Evolutionary conservation across 495 filamentous ascomycete genomes (phyloP).

Genomic region (Hypoxylon subgilvum): DNA sequence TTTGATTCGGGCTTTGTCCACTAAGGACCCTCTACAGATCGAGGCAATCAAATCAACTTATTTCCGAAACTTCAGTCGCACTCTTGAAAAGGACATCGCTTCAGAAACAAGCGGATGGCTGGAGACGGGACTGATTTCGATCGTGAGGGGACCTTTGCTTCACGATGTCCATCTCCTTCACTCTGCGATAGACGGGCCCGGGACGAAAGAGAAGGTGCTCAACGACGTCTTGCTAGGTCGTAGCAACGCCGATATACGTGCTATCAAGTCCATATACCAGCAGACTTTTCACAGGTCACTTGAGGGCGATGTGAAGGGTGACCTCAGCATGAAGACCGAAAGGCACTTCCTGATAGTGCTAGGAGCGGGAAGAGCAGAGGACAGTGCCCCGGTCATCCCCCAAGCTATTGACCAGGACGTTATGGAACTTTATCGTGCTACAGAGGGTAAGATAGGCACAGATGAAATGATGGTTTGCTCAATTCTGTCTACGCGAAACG

Average conservation of each 20-base stretch:
- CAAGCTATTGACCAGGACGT: slow-evolving; percentile 75
- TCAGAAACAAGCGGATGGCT: slow-evolving; percentile 78
- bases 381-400: slow-evolving; percentile 71
- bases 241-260: slow-evolving; percentile 80
- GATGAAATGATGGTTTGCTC: slow-evolving; percentile 77
- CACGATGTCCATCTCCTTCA: slow-evolving; percentile 70
- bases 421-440: slow-evolving; percentile 72
- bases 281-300: slow-evolving; percentile 64
- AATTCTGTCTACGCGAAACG: slow-evolving; percentile 73
- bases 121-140: slow-evolving; percentile 68
- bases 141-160: slow-evolving; percentile 77
- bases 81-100: slow-evolving; percentile 75
- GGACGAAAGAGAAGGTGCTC: slow-evolving; percentile 84
- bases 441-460: slow-evolving; percentile 71
- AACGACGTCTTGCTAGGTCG: slow-evolving; percentile 85
- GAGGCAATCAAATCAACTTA: slow-evolving; percentile 71
- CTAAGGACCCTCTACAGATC: slow-evolving; percentile 75
- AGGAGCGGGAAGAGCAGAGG: slow-evolving; percentile 72
- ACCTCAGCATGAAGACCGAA: slow-evolving; percentile 84
- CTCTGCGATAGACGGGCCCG: slow-evolving; percentile 73
- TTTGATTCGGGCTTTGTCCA: slow-evolving; percentile 69
- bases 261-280: slow-evolving; percentile 80
- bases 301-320: slow-evolving; percentile 71
- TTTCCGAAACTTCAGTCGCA: slow-evolving; percentile 62
- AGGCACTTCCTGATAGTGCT: slow-evolving; percentile 80